Evolutionary conservation across 441 rosid species (phyloP).

Genomic region (Erodium chrysanthum): DNA sequence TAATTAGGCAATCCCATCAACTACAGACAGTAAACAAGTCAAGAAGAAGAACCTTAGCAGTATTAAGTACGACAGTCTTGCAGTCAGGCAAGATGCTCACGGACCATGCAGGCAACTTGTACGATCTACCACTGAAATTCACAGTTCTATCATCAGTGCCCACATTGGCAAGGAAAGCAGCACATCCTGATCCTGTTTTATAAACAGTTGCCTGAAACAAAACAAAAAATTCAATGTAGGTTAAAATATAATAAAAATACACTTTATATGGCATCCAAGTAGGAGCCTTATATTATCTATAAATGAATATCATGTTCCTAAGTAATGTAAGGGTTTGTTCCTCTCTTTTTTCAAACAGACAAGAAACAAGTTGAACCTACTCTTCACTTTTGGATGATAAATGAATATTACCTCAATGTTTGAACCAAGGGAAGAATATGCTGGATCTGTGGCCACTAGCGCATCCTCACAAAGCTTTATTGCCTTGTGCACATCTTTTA

Average conservation of each 20-base stretch:
- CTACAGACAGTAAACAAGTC: not conserved
- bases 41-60: constrained; percentile 62
- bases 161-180: constrained; percentile 61
- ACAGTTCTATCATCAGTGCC: constrained; percentile 43
- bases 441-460: constrained; percentile 51
- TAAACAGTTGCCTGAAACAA: constrained; percentile 51
- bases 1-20: not conserved
- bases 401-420: constrained; percentile 40
- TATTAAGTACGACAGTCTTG: constrained; percentile 53
- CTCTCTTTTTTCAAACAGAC: not conserved
- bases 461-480: constrained; percentile 62
- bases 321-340: not conserved
- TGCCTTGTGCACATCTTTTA: constrained; percentile 57
- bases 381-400: not conserved
- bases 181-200: constrained; percentile 47
- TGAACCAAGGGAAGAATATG: constrained; percentile 40
- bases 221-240: not conserved
- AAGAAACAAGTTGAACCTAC: not conserved
- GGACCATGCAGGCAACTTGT: constrained; percentile 62
- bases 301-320: not conserved
- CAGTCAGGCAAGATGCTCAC: constrained; percentile 80
- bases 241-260: not conserved
- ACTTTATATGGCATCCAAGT: not conserved
- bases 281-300: not conserved
- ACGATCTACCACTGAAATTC: constrained; percentile 47